Evolutionary conservation across 805 yeast species (phyloP).

Genomic region (Hanseniaspora lindneri): DNA sequence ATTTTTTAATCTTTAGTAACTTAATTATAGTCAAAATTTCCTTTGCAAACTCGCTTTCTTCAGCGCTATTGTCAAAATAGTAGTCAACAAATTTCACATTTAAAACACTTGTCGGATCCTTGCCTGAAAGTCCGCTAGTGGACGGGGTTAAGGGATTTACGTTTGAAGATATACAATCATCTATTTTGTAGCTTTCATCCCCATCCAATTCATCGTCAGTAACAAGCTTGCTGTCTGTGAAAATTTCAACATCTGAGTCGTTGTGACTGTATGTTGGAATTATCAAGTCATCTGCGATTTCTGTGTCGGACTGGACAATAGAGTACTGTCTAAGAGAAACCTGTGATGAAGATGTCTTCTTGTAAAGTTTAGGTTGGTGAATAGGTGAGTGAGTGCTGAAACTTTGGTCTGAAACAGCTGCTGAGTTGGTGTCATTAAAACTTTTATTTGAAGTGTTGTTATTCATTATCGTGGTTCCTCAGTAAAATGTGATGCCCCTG

Average conservation of each 20-base stretch:
- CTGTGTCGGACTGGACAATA: constrained; percentile 27
- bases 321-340: constrained; percentile 10
- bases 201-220: constrained; percentile 15
- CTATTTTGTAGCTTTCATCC: neutral
- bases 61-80: constrained; percentile 61
- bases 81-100: constrained; percentile 44
- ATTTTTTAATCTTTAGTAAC: constrained; percentile 56
- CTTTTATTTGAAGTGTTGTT: too few relatives aligned
- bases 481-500: too few relatives aligned
- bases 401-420: neutral
- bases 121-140: neutral
- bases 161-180: neutral
- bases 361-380: constrained; percentile 10
- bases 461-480: too few relatives aligned
- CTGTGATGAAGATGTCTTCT: constrained; percentile 15
- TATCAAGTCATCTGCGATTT: constrained; percentile 28
- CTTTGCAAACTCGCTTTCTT: constrained; percentile 71
- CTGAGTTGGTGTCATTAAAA: neutral
- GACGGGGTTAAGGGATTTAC: neutral
- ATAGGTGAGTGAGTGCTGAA: neutral
- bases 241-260: constrained; percentile 24
- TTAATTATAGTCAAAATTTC: constrained; percentile 60
- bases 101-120: constrained; percentile 10
- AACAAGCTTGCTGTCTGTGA: constrained; percentile 20
- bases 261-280: constrained; percentile 29